These are phyloP conservation scores for Cocos nucifera DNA, from an alignment of 176 grass and related monocot genomes.

Conservation along the genomic window DNA sequence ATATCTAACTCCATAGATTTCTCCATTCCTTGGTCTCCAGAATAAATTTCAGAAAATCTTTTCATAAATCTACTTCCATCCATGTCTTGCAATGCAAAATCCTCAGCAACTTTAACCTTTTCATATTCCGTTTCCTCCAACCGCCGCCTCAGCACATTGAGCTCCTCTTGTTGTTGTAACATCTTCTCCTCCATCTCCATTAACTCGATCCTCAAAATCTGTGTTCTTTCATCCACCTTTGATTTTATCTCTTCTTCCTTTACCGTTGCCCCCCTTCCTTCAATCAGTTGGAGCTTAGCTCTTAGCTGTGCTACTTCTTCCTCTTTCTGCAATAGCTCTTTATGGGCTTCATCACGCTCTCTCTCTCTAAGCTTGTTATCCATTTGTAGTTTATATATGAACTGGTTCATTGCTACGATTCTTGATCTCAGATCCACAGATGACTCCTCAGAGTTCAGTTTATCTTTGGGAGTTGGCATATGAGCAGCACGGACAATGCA, in stretches of 20 bases:
- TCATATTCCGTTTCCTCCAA: conserved; percentile 51
- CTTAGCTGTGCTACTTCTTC: conserved; percentile 44
- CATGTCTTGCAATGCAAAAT: conserved; percentile 19
- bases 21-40: conserved; percentile 45
- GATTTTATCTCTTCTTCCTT: conserved; percentile 53
- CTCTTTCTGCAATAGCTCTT: conserved; percentile 45
- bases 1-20: conserved; percentile 92
- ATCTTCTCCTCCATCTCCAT: conserved; percentile 47
- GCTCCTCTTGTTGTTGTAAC: conserved; percentile 45
- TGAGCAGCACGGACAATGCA: conserved; percentile 79
- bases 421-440: conserved; percentile 49
- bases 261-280: conserved; percentile 25
- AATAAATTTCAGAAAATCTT: conserved; percentile 41
- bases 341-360: conserved; percentile 46
- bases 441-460: conserved; percentile 54
- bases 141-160: conserved; percentile 32
- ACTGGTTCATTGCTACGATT: conserved; percentile 72
- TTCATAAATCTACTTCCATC: conserved; percentile 42
- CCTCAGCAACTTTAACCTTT: conserved; percentile 16
- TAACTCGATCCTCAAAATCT: conserved; percentile 31
- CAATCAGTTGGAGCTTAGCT: conserved; percentile 36
- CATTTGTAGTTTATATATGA: conserved; percentile 71
- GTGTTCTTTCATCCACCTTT: conserved; percentile 38
- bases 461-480: conserved; percentile 48
- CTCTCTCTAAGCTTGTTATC: conserved; percentile 56